Base-by-base conservation (phyloP, 176 grass and related monocot species). In the Oryza meridionalis region DNA sequence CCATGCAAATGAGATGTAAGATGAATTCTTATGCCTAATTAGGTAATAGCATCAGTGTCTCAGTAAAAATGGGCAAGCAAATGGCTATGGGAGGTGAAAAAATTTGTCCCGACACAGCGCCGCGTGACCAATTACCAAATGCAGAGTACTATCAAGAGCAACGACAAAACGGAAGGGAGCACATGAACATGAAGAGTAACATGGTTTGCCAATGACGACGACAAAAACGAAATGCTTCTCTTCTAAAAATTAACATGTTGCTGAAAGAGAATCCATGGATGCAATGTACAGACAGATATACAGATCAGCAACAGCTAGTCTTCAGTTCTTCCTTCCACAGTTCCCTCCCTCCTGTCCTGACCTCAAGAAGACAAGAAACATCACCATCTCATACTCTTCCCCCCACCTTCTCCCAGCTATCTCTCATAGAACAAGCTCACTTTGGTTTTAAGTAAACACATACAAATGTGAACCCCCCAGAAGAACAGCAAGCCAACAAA, bases 231-330 rank as follows among this genome's bases (percentile, higher is more conserved):
- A 70, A 21, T 45, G 58, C 33, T 50, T 58, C 51, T 55, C 51
- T 75, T 76, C 69, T 65, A 65, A 83, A 65, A 79, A 69, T 65
- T n/a, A 70, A 74, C 75, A 81, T 32, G 81, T 69, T 67, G 84
- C 77, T 50, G 65, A 69, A 82, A 87, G 76, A 82, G 58, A 89
- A 85, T 86, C 73, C 87, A 93, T 69, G 79, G 70, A 86, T 67
- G 75, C 88, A 91, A 93, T 97, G 91, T 90, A 97, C 89, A 93
- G 66, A 76, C 79, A 80, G 70, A 88, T 86, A 82, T 90, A 94
- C 89, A 94, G 86, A 84, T 76, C 73, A 88, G 67, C 84, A 86
- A 46, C 43, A 76, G 11, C 88, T 78, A 50, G 87, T 76, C 73
- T 82, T 67, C 70, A 70, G 22, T 76, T 24, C 33, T 67, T 11